Base-by-base conservation (phyloP, 108 stramenopile species). In the Seminavis robusta region DNA sequence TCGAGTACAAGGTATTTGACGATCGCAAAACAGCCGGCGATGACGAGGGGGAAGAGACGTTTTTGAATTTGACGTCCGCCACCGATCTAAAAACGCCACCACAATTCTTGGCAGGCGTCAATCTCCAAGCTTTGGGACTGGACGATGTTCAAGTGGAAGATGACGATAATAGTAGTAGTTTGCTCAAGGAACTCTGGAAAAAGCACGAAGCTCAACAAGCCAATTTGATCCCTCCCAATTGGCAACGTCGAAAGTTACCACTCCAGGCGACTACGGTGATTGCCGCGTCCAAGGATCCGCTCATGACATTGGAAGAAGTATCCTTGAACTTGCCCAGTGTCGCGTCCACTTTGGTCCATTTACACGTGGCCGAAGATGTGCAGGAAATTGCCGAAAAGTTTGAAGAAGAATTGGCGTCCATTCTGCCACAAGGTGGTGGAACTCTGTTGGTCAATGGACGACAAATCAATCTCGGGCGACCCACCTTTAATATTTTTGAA, bases 401-500 rank as follows among this genome's bases (percentile, higher is more conserved):
- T 48, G 67, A 80, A 47, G 67, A 52, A 20, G 19, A 65, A 30
- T 61, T 76, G 59, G 71, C 75, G 8, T 56, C 64, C 37, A 36
- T 71, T 11, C 60, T 77, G 26, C 42, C 62, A 33, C 51, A 65
- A 31, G 47, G 61, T 15, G 74, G 67, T 23, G 86, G 80, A 32
- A 67, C 73, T 15, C 57, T 89, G 20, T 83, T 65, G 30, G 70
- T 94, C 34, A 94, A 94, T 53, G 78, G 82, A 11, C 80, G 82
- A 33, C 41, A 51, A 31, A 62, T 88, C 0, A 39, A 63, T 16
- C 62, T 90, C 11, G 83, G 83, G 33, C 79, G 86, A 1, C 79
- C 86, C 26, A 78, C 77, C 21, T 94, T 94, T 68, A 94, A 94
- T 57, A 67, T 94, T 0, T 94, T 90, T 77, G 81, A 88, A 55